Conservation (phyloP, 73 alveolate species). For the Tetrahymena thermophila region DNA sequence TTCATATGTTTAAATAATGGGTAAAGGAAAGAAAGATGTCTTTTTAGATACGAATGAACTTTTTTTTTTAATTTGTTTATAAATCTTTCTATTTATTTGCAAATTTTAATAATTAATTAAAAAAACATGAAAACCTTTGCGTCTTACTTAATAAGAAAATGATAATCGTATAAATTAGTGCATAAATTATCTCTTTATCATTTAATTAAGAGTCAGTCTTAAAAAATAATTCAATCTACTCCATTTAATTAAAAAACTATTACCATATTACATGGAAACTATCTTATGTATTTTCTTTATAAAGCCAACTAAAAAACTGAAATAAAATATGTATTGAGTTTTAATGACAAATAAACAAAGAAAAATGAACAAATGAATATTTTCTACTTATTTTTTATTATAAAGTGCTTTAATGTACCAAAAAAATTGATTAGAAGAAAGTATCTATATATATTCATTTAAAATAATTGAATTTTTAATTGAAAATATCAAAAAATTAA, state of each 20-base stretch:
- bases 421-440: neutral
- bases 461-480: neutral
- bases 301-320: neutral
- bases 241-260: neutral
- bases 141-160: neutral
- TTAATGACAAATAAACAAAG: too few species aligned
- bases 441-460: too few species aligned
- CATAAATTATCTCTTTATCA: neutral
- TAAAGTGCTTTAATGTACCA: neutral
- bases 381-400: neutral
- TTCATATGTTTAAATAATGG: neutral
- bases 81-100: neutral
- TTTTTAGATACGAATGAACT: neutral
- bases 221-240: too few species aligned
- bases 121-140: neutral
- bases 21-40: neutral
- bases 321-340: too few species aligned
- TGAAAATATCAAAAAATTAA: neutral
- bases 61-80: too few species aligned
- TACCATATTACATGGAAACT: too few species aligned
- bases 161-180: neutral
- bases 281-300: neutral
- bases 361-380: neutral
- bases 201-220: neutral
- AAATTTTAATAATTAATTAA: too few species aligned